Percentiles rank a stretch among this genome's conserved stretches.
Conservation (phyloP, 768 basidiomycete genomes). For the Ramaria rubella region DNA sequence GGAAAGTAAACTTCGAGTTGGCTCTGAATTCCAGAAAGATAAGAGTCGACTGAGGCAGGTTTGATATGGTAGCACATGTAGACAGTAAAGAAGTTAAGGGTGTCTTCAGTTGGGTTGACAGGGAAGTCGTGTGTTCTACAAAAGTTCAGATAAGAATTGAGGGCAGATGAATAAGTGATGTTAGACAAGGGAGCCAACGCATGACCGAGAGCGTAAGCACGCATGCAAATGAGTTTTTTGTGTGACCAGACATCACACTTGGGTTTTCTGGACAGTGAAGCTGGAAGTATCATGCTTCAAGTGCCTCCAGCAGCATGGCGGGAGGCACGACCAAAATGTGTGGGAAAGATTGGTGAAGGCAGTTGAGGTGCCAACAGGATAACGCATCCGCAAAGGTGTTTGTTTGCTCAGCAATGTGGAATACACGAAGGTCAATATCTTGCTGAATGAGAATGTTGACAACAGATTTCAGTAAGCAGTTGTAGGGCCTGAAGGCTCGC, state of each 20-base stretch:
- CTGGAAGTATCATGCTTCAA: neutral
- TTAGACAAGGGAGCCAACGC: slow-evolving; percentile 8
- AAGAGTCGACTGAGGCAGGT: slow-evolving; percentile 17
- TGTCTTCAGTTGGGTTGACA: slow-evolving; percentile 11
- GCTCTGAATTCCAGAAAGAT: slow-evolving; percentile 21
- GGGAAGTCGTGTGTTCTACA: slow-evolving; percentile 7
- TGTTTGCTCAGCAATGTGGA: neutral
- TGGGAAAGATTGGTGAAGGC: neutral
- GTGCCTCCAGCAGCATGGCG: neutral
- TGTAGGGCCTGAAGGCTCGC: neutral
- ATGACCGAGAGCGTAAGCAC: slow-evolving; percentile 13
- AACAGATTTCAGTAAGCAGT: neutral
- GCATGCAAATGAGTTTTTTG: slow-evolving; percentile 4
- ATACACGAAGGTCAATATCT: neutral
- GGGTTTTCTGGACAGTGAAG: slow-evolving; percentile 6
- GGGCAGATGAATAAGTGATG: slow-evolving; percentile 7
- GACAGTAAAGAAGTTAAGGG: slow-evolving; percentile 12
- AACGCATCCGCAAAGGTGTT: neutral
- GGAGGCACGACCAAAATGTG: neutral
- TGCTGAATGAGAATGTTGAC: neutral
- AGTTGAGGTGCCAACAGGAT: neutral
- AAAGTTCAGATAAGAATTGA: slow-evolving; percentile 9
- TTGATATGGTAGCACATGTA: slow-evolving; percentile 18
- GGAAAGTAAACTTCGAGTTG: slow-evolving; percentile 21
- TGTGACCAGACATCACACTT: slow-evolving; percentile 9